These are phyloP conservation scores for Forsythia viridissima DNA, from an alignment of 257 asterid species.

Conservation along the genomic window DNA sequence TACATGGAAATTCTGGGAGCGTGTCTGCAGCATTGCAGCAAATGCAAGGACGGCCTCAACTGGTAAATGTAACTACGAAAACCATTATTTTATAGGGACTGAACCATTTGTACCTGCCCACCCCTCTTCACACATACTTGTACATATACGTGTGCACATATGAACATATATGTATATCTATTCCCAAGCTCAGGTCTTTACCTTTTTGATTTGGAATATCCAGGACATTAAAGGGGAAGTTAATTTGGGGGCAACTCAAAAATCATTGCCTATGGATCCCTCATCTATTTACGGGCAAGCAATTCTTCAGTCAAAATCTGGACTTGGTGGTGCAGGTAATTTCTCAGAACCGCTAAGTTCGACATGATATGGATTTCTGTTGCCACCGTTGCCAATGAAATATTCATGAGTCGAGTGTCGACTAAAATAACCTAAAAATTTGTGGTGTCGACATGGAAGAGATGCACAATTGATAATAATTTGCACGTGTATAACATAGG, in stretches of 20 bases:
- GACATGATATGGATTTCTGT: background rate
- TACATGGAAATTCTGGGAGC: slow-evolving; percentile 83
- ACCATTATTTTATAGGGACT: background rate
- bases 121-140: background rate
- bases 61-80: slow-evolving; percentile 56
- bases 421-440: background rate
- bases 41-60: slow-evolving; percentile 93
- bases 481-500: background rate
- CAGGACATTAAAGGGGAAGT: slow-evolving; percentile 86
- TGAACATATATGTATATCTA: background rate
- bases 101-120: background rate
- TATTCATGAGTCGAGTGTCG: background rate
- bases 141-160: background rate
- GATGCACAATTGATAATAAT: background rate
- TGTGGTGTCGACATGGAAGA: background rate
- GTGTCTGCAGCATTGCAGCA: slow-evolving; percentile 97
- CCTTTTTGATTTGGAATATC: slow-evolving; percentile 16
- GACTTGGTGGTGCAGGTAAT: slow-evolving; percentile 90
- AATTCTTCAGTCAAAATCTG: slow-evolving; percentile 91
- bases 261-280: slow-evolving; percentile 85
- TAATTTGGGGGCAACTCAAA: slow-evolving; percentile 66
- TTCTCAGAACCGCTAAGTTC: background rate
- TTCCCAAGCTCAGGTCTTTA: slow-evolving; percentile 23
- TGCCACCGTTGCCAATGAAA: slow-evolving; percentile 1
- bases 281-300: slow-evolving; percentile 93